These are phyloP conservation scores for Saturnispora sekii DNA, from an alignment of 805 yeast species.

Conservation along the genomic window DNA sequence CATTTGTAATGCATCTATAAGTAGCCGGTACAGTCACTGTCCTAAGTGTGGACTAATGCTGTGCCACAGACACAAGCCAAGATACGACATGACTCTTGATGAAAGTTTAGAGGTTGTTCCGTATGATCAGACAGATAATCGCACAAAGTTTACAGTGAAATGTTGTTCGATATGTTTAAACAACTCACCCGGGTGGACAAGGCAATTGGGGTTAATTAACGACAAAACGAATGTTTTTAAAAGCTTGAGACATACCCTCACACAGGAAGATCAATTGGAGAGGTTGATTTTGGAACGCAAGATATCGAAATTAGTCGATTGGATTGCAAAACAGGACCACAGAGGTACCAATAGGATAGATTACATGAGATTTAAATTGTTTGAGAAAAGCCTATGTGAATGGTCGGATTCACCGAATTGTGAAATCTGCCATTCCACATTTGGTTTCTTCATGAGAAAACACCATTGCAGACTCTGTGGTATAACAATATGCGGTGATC, in stretches of 20 bases:
- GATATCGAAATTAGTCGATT: slow-evolving; percentile 43
- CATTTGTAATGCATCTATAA: slow-evolving; percentile 53
- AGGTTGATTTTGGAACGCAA: slow-evolving; percentile 35
- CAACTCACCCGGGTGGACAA: slow-evolving; percentile 40
- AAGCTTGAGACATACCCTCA: slow-evolving; percentile 34
- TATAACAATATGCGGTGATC: slow-evolving; percentile 63
- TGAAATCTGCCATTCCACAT: slow-evolving; percentile 49
- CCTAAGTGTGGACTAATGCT: slow-evolving; percentile 26
- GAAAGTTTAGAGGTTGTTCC: slow-evolving; percentile 60
- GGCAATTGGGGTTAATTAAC: neutral
- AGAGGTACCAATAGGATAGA: slow-evolving; percentile 4
- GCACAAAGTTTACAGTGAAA: slow-evolving; percentile 54
- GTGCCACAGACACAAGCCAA: slow-evolving; percentile 9
- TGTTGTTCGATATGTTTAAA: slow-evolving; percentile 59
- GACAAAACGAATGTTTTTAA: slow-evolving; percentile 11
- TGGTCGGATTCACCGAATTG: slow-evolving; percentile 62
- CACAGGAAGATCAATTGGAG: slow-evolving; percentile 26
- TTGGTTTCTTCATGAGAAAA: slow-evolving; percentile 47
- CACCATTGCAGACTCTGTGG: slow-evolving; percentile 96
- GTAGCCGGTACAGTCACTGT: slow-evolving; percentile 14
- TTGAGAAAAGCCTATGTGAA: slow-evolving; percentile 40
- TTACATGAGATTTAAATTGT: slow-evolving; percentile 17
- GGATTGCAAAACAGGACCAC: slow-evolving; percentile 37
- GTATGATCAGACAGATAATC: slow-evolving; percentile 56
- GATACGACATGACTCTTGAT: slow-evolving; percentile 32